Evolutionary conservation across 106 monocot species (phyloP).

Genomic region (Ottelia alismoides): DNA sequence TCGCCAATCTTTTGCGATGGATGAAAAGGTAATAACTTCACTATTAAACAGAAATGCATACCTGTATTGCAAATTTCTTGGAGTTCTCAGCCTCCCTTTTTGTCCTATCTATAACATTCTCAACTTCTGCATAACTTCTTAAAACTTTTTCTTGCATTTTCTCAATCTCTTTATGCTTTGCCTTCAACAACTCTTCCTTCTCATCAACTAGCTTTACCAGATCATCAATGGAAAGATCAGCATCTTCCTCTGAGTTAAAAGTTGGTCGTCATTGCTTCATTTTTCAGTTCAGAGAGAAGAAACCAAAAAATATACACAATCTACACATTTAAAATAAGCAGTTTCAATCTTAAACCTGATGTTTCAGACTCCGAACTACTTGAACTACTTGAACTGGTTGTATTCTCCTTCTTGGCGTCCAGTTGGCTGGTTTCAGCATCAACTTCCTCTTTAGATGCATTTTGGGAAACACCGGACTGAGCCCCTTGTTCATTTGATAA

Average conservation of each 20-base stretch:
- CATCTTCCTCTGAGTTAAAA: constrained; percentile 54
- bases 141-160: constrained; percentile 84
- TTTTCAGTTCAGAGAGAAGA: too few species aligned
- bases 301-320: too few species aligned
- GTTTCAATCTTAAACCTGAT: too few species aligned
- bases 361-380: too few species aligned
- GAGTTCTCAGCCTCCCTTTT: constrained; percentile 80
- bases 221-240: constrained; percentile 59
- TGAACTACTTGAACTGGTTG: too few species aligned
- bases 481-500: constrained; percentile 1
- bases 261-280: too few species aligned
- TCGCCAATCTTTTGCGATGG: too few species aligned
- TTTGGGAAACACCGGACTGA: not conserved
- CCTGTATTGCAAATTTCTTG: constrained; percentile 85
- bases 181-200: constrained; percentile 61
- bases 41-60: constrained; percentile 7
- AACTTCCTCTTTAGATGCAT: constrained; percentile 10
- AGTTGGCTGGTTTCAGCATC: not conserved
- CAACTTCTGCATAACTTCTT: constrained; percentile 81
- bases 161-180: constrained; percentile 58
- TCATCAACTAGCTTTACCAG: constrained; percentile 67
- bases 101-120: constrained; percentile 65
- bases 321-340: too few species aligned
- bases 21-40: too few species aligned
- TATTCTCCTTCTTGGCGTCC: too few species aligned